Percentiles rank a stretch among this genome's conserved stretches.
These are phyloP conservation scores for Sinapis alba DNA, from an alignment of 441 rosid genomes.

Conservation along the genomic window DNA sequence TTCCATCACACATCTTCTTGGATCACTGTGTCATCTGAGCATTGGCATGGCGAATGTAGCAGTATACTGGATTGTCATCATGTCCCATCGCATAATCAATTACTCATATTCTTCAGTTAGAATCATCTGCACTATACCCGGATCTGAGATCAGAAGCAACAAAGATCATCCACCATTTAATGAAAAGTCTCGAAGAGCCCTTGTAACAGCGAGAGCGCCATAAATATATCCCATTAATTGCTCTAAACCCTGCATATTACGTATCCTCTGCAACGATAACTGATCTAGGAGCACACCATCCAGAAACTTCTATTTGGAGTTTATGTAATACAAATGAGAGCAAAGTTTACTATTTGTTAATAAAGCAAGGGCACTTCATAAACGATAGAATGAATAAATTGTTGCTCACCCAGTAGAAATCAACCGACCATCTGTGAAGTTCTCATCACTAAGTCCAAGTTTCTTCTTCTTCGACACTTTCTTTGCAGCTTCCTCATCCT, in stretches of 20 bases:
- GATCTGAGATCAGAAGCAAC: background rate
- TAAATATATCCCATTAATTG: too few species aligned
- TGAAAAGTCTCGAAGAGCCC: too few species aligned
- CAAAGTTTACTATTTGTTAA: background rate
- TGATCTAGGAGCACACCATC: slow-evolving; percentile 81
- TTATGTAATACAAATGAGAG: slow-evolving; percentile 46
- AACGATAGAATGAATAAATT: background rate
- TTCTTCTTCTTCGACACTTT: slow-evolving; percentile 77
- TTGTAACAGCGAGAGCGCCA: too few species aligned
- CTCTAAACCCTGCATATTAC: slow-evolving; percentile 85
- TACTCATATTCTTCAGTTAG: background rate
- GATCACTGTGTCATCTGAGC: background rate
- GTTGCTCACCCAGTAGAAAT: slow-evolving; percentile 70
- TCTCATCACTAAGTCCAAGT: slow-evolving; percentile 46
- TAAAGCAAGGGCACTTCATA: background rate
- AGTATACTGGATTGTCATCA: background rate
- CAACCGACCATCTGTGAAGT: slow-evolving; percentile 64
- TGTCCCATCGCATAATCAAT: background rate
- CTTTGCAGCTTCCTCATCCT: slow-evolving; percentile 50
- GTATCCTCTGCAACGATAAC: slow-evolving; percentile 81
- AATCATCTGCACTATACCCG: background rate
- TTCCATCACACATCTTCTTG: background rate
- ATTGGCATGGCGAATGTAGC: background rate
- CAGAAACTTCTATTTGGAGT: background rate
- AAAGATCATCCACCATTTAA: too few species aligned